Conservation (phyloP, 768 basidiomycete species). For the Naganishia antarctica region DNA sequence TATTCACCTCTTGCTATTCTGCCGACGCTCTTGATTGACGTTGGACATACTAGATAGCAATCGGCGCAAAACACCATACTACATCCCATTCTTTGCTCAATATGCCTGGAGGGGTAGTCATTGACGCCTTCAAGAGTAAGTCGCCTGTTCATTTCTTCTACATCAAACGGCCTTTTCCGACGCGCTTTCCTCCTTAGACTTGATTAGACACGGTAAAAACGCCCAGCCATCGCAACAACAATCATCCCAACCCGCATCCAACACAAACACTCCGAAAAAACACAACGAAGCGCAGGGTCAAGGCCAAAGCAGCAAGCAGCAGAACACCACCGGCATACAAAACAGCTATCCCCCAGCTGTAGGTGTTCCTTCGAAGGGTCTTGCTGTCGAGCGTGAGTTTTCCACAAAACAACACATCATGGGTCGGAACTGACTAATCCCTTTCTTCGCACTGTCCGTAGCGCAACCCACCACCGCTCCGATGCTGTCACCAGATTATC, state of each 20-base stretch:
- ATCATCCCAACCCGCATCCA: slow-evolving; percentile 6
- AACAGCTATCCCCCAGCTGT: slow-evolving; percentile 22
- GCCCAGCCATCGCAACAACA: slow-evolving; percentile 40
- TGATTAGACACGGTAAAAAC: slow-evolving; percentile 76
- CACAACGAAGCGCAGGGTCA: slow-evolving; percentile 33
- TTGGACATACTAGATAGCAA: too few species aligned
- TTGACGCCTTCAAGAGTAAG: slow-evolving; percentile 84
- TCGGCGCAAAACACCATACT: background rate
- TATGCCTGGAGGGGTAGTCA: slow-evolving; percentile 52
- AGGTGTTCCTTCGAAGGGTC: slow-evolving; percentile 17
- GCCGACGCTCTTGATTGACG: too few species aligned
- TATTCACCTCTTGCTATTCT: too few species aligned
- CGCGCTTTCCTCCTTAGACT: slow-evolving; percentile 54
- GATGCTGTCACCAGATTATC: slow-evolving; percentile 44
- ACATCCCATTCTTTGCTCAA: too few species aligned
- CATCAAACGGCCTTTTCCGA: slow-evolving; percentile 7
- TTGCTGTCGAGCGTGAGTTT: slow-evolving; percentile 19
- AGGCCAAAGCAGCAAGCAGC: slow-evolving; percentile 6
- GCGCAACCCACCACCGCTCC: slow-evolving; percentile 33
- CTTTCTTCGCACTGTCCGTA: too few species aligned
- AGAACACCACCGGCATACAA: slow-evolving; percentile 17
- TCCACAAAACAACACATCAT: too few species aligned
- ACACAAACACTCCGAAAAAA: slow-evolving; percentile 49
- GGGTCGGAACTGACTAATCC: too few species aligned
- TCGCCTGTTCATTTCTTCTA: slow-evolving; percentile 22